Percentiles rank a stretch among this genome's conserved stretches.
phyloP scores from a whole-genome alignment of 2,329 filamentous ascomycete species.

The Paraphaeosphaeria minitans region DNA sequence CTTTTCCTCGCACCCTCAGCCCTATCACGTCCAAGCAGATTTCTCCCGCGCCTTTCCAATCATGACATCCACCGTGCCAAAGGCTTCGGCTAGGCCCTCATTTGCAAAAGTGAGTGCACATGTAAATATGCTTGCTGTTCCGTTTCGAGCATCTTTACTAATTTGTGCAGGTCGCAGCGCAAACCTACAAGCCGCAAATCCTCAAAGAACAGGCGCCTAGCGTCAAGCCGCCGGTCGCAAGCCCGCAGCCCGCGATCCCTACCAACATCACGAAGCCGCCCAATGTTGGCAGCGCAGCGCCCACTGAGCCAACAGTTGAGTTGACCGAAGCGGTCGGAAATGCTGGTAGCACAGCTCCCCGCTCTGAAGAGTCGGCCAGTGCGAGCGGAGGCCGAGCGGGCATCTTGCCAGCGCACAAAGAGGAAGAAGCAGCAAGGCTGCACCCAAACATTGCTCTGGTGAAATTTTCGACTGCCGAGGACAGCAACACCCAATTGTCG shows the following conservation, averaged over 20 bases:
- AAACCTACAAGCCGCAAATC: conserved; percentile 42
- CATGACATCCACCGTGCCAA: conserved; percentile 42
- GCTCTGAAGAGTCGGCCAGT: conserved; percentile 32
- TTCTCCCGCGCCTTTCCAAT: conserved; percentile 8
- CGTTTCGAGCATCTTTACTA: conserved; percentile 14
- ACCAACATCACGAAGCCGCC: conserved; percentile 28
- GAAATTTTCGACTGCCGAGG: conserved; percentile 47
- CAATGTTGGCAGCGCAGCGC: conserved; percentile 22
- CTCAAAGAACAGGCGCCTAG: conserved; percentile 32
- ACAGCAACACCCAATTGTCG: conserved; percentile 53
- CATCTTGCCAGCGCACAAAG: conserved; percentile 54
- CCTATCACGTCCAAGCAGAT: conserved; percentile 8
- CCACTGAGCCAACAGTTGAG: conserved; percentile 25
- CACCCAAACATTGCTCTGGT: conserved; percentile 35
- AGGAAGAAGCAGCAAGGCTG: conserved; percentile 32
- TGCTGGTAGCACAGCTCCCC: conserved; percentile 29
- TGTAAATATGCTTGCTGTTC: conserved; percentile 46
- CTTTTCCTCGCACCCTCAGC: conserved; percentile 1
- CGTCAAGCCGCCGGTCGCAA: conserved; percentile 33
- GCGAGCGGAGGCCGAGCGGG: conserved; percentile 26
- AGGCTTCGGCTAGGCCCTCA: conserved; percentile 60
- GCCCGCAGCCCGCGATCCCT: conserved; percentile 26
- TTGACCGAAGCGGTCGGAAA: conserved; percentile 28
- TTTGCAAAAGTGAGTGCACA: conserved; percentile 73
- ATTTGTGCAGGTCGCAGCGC: conserved; percentile 48